Conservation (phyloP, 2,329 filamentous ascomycete species). For the Periglandula ipomoeae region DNA sequence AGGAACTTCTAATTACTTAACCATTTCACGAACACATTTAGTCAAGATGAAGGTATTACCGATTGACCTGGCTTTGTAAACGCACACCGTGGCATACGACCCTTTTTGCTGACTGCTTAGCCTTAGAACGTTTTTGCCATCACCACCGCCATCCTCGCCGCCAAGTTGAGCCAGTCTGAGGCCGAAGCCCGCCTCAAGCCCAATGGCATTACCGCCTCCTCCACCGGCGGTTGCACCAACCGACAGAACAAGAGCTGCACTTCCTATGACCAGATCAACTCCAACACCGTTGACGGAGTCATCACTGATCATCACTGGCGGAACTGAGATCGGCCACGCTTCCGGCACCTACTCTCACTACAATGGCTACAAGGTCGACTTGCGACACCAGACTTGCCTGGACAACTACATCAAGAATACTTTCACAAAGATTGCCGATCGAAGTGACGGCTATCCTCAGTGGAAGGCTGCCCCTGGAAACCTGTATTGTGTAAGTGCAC, state of each 20-base stretch:
- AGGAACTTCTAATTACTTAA: too few species aligned
- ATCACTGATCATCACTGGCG: conserved; percentile 15
- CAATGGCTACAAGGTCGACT: conserved; percentile 18
- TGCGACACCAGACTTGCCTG: conserved; percentile 12
- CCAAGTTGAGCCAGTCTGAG: conserved; percentile 12
- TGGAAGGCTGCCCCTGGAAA: conserved; percentile 17
- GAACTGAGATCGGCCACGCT: conserved; percentile 17
- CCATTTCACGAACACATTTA: neutral
- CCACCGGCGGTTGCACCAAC: conserved; percentile 15
- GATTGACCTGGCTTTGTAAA: neutral
- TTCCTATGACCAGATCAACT: conserved; percentile 16
- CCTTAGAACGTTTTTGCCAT: neutral
- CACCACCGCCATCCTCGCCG: conserved; percentile 4
- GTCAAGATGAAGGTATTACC: neutral
- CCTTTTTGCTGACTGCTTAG: neutral
- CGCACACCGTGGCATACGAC: neutral
- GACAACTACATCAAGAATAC: conserved; percentile 14
- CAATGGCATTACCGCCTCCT: conserved; percentile 15
- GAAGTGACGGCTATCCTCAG: conserved; percentile 14
- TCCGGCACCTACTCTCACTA: conserved; percentile 7
- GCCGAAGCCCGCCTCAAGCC: conserved; percentile 12
- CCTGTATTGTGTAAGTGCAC: conserved; percentile 16
- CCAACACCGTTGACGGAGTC: conserved; percentile 15
- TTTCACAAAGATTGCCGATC: conserved; percentile 13
- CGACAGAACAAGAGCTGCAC: conserved; percentile 13